Conservation (phyloP, 2,329 filamentous ascomycete genomes). For the Fusarium marasasianum region DNA sequence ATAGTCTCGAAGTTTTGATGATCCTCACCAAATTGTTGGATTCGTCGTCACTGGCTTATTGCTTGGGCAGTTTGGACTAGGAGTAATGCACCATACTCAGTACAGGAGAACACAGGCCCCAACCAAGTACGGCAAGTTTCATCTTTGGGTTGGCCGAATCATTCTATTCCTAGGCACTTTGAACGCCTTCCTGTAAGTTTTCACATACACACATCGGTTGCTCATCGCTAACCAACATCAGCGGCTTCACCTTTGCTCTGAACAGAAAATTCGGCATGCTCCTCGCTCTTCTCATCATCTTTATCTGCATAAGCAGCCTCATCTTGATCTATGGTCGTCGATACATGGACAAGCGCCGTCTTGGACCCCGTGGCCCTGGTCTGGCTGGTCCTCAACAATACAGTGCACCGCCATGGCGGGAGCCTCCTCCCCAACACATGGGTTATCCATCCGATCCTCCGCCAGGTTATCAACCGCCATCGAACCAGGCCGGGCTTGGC, state of each 20-base stretch:
- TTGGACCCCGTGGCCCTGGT: constrained; percentile 26
- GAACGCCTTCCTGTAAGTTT: constrained; percentile 65
- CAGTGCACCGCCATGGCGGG: constrained; percentile 45
- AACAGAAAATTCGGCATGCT: constrained; percentile 58
- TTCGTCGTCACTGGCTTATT: constrained; percentile 62
- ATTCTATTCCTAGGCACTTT: constrained; percentile 62
- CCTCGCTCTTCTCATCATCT: constrained; percentile 58
- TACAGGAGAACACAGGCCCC: constrained; percentile 60
- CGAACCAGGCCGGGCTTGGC: constrained; percentile 45
- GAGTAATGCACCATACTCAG: constrained; percentile 64
- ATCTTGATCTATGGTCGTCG: constrained; percentile 47
- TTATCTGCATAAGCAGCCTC: constrained; percentile 53
- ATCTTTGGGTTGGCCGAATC: constrained; percentile 66
- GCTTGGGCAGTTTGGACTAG: constrained; percentile 63
- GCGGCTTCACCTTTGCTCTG: constrained; percentile 66
- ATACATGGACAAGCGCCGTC: constrained; percentile 41
- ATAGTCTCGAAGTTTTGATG: constrained; percentile 62
- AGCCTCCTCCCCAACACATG: constrained; percentile 32
- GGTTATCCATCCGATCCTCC: constrained; percentile 43
- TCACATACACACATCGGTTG: background rate
- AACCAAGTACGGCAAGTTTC: constrained; percentile 61
- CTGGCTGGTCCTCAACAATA: constrained; percentile 36
- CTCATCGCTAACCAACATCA: constrained; percentile 37
- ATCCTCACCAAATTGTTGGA: constrained; percentile 68
- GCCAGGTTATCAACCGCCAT: constrained; percentile 47